These are phyloP conservation scores for Saccharomycopsis sp. DNA, from an alignment of 805 yeast species.

Conservation along the genomic window DNA sequence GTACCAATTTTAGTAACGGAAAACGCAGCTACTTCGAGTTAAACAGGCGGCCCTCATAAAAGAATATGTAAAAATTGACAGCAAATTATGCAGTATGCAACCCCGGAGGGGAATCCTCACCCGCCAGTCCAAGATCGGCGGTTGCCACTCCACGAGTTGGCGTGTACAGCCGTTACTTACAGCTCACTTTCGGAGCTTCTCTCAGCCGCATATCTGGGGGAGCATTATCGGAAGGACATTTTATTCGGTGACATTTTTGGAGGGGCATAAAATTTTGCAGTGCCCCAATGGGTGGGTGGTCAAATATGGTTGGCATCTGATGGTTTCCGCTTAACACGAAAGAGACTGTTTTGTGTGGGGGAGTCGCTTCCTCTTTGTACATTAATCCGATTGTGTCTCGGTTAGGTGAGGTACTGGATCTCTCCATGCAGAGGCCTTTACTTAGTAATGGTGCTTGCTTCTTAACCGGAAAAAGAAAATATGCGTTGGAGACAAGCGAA, in stretches of 20 bases:
- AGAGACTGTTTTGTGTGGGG: background rate
- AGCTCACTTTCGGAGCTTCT: background rate
- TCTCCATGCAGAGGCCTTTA: background rate
- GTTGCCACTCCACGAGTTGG: background rate
- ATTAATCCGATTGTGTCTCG: background rate
- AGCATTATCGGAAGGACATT: too few species aligned
- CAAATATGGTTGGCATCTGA: background rate
- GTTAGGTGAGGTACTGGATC: background rate
- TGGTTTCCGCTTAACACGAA: background rate
- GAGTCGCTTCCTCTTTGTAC: background rate
- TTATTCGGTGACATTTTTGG: too few species aligned
- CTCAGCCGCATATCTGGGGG: background rate
- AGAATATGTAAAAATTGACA: background rate
- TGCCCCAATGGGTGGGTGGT: background rate
- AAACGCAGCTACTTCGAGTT: background rate
- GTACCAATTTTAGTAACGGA: background rate
- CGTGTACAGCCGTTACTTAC: background rate
- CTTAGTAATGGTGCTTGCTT: too few species aligned
- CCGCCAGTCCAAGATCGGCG: background rate
- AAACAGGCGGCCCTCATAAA: background rate
- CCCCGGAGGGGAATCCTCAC: too few species aligned
- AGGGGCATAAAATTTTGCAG: background rate
- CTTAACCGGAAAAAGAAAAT: too few species aligned
- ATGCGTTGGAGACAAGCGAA: too few species aligned
- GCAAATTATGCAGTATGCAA: background rate